phyloP scores from a whole-genome alignment of 768 basidiomycete genomes.

The Dioszegia aurantiaca region DNA sequence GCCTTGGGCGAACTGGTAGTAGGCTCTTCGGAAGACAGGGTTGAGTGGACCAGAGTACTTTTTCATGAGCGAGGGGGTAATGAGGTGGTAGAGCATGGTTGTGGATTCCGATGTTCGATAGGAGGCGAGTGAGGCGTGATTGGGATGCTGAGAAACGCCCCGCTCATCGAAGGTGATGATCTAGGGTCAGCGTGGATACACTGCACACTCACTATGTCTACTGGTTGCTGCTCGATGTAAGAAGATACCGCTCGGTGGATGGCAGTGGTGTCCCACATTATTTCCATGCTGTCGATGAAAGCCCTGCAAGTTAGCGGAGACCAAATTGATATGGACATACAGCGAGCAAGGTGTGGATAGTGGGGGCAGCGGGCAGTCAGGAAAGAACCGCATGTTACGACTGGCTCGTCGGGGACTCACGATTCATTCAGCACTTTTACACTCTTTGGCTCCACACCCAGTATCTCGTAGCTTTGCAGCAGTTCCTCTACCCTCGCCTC shows the following conservation, averaged over 20 bases:
- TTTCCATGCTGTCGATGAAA: slow-evolving; percentile 58
- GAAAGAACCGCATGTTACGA: too few species aligned
- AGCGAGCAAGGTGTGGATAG: too few species aligned
- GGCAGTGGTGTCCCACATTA: slow-evolving; percentile 19
- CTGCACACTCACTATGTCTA: slow-evolving; percentile 10
- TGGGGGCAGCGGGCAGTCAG: too few species aligned
- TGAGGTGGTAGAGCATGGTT: slow-evolving; percentile 18
- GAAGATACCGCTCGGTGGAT: slow-evolving; percentile 3
- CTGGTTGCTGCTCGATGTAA: slow-evolving; percentile 11
- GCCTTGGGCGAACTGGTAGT: slow-evolving; percentile 10
- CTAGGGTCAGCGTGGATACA: slow-evolving; percentile 53
- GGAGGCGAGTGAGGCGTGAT: slow-evolving; percentile 68
- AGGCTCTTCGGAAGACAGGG: slow-evolving; percentile 7
- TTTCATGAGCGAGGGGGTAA: slow-evolving; percentile 25
- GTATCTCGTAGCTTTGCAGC: slow-evolving; percentile 61
- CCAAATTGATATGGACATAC: too few species aligned
- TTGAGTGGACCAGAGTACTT: slow-evolving; percentile 44
- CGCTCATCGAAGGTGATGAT: slow-evolving; percentile 77
- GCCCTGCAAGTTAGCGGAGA: too few species aligned
- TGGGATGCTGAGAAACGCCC: slow-evolving; percentile 82
- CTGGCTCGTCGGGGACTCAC: slow-evolving; percentile 61
- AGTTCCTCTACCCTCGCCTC: slow-evolving; percentile 62
- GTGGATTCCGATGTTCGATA: slow-evolving; percentile 15
- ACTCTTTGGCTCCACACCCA: slow-evolving; percentile 62
- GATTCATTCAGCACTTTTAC: slow-evolving; percentile 68